Evolutionary conservation across 2,329 filamentous ascomycete species (phyloP).

Genomic region (Colletotrichum graminicola): DNA sequence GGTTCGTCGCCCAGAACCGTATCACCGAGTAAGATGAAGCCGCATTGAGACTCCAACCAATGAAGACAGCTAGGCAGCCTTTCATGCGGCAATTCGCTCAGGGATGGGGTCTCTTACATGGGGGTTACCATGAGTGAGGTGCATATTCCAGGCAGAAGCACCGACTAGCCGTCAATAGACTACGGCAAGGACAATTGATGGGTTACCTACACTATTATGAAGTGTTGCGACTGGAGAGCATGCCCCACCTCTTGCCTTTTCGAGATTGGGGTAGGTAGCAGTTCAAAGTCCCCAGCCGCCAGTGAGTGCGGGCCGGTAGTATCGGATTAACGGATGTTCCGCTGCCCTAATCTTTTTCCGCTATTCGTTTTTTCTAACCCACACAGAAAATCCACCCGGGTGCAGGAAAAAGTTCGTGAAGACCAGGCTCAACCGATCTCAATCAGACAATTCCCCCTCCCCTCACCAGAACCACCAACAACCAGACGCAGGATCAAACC

Average conservation of each 20-base stretch:
- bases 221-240: not conserved
- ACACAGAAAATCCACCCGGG: constrained; percentile 32
- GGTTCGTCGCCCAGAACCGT: not conserved
- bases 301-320: not conserved
- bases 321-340: constrained; percentile 26
- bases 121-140: not conserved
- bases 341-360: constrained; percentile 39
- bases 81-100: constrained; percentile 11
- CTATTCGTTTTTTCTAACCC: constrained; percentile 24
- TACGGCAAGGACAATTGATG: not conserved
- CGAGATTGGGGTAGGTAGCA: not conserved
- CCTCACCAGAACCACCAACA: constrained; percentile 43
- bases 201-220: no score
- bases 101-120: constrained; percentile 11
- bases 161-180: not conserved
- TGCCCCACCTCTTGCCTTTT: not conserved
- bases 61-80: not conserved
- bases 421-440: constrained; percentile 32
- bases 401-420: constrained; percentile 26
- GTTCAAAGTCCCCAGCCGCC: not conserved
- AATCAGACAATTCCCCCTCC: constrained; percentile 25
- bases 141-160: constrained; percentile 5
- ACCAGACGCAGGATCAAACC: constrained; percentile 86
- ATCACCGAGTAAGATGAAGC: not conserved
- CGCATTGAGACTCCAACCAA: constrained; percentile 7